Percentiles rank a stretch among this genome's conserved stretches.
Evolutionary conservation across 495 filamentous ascomycete genomes (phyloP).

Genomic region (Penicillium antarcticum): DNA sequence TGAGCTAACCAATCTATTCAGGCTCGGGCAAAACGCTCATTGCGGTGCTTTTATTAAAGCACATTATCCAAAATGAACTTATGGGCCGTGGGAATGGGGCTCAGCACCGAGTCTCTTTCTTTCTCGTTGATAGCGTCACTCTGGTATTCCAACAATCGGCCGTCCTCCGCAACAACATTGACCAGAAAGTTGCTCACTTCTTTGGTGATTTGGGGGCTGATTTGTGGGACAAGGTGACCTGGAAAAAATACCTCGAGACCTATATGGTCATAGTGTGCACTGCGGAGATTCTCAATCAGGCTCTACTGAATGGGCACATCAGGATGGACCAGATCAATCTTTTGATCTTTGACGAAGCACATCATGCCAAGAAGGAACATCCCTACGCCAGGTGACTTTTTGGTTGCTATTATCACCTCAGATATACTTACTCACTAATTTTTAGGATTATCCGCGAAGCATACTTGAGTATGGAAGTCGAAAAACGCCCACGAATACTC

Average conservation of each 20-base stretch:
- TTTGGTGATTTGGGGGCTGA: slow-evolving; percentile 72
- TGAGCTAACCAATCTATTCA: slow-evolving; percentile 19
- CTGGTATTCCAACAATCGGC: slow-evolving; percentile 88
- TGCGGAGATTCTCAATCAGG: slow-evolving; percentile 77
- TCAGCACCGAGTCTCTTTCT: slow-evolving; percentile 70
- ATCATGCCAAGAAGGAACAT: slow-evolving; percentile 95
- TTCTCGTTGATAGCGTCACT: slow-evolving; percentile 86
- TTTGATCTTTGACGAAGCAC: slow-evolving; percentile 93
- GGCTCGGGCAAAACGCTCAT: slow-evolving; percentile 97
- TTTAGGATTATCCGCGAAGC: slow-evolving; percentile 79
- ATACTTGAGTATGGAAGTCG: slow-evolving; percentile 52
- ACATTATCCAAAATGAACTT: slow-evolving; percentile 76
- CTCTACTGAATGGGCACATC: slow-evolving; percentile 77
- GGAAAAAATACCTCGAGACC: slow-evolving; percentile 62
- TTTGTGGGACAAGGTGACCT: slow-evolving; percentile 62
- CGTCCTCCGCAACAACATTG: slow-evolving; percentile 79
- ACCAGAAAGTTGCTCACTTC: slow-evolving; percentile 73
- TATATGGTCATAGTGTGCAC: slow-evolving; percentile 94
- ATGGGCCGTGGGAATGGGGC: slow-evolving; percentile 61
- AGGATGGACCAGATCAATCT: slow-evolving; percentile 84
- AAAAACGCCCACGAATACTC: slow-evolving; percentile 72
- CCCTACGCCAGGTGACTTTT: slow-evolving; percentile 66
- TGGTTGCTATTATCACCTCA: not conserved
- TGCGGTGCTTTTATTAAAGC: slow-evolving; percentile 78
- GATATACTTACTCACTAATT: slow-evolving; percentile 8